A percentile compares a stretch with the other conserved stretches of the same genome.
These are phyloP conservation scores for Pseudogymnoascus sp. DNA, from an alignment of 2,329 filamentous ascomycete genomes.

Conservation along the genomic window DNA sequence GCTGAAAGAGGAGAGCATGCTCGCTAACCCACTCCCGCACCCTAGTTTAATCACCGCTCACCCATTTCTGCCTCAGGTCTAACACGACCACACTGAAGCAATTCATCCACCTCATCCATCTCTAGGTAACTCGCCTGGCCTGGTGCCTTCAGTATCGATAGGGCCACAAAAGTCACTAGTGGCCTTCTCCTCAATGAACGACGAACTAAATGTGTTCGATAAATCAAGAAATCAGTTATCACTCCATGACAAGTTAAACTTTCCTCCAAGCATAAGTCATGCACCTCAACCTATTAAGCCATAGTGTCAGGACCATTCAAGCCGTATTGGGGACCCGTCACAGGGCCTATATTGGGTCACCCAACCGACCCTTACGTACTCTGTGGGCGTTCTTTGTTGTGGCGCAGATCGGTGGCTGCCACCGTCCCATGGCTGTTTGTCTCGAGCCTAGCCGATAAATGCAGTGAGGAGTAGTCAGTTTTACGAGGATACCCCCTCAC, in stretches of 20 bases:
- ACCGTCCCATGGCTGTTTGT: not conserved
- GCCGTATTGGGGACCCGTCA: not conserved
- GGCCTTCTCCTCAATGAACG: too few species aligned
- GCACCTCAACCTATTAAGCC: not conserved
- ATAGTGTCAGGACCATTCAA: not conserved
- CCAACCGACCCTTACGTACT: not conserved
- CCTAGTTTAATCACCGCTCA: not conserved
- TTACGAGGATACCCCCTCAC: constrained; percentile 16
- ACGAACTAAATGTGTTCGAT: not conserved
- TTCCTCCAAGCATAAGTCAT: not conserved
- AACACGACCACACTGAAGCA: too few species aligned
- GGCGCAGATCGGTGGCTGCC: not conserved
- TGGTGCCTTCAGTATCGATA: not conserved
- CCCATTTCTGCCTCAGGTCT: not conserved
- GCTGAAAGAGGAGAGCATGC: not conserved
- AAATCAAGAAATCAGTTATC: not conserved
- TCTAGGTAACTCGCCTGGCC: too few species aligned
- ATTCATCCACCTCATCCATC: too few species aligned
- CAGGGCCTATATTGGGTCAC: not conserved
- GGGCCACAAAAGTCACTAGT: too few species aligned
- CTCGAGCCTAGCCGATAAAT: not conserved
- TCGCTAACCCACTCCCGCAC: not conserved
- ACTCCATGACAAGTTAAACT: not conserved
- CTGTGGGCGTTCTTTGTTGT: not conserved
- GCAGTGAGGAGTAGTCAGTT: constrained; percentile 1